Evolutionary conservation across 2,329 filamentous ascomycete genomes (phyloP).

Genomic region (Didymella exigua): DNA sequence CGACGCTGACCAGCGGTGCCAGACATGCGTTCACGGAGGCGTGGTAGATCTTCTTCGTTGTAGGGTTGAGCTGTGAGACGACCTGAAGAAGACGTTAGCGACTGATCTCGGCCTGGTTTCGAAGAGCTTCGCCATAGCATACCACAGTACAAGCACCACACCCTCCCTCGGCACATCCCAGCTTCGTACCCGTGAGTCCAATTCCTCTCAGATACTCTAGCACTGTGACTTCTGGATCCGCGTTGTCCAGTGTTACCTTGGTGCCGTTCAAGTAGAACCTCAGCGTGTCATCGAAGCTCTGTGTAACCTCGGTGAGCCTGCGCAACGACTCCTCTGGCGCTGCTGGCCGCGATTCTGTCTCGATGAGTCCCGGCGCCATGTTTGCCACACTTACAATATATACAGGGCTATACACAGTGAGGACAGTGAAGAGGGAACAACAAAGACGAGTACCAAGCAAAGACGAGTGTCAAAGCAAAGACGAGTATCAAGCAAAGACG

Average conservation of each 20-base stretch:
- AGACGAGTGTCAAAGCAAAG: not conserved
- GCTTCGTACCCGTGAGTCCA: slow-evolving; percentile 91
- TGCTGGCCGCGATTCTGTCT: slow-evolving; percentile 49
- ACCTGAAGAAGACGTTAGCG: slow-evolving; percentile 55
- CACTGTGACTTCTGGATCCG: slow-evolving; percentile 90
- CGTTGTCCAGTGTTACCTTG: slow-evolving; percentile 79
- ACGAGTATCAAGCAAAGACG: too few relatives aligned
- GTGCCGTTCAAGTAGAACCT: slow-evolving; percentile 96
- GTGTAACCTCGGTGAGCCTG: slow-evolving; percentile 68
- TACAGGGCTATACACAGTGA: not conserved
- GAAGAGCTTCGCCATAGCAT: slow-evolving; percentile 35
- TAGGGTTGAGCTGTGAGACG: slow-evolving; percentile 90
- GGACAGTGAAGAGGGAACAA: not conserved
- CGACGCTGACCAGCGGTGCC: slow-evolving; percentile 87
- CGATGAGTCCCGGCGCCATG: slow-evolving; percentile 65
- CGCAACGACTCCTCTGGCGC: slow-evolving; percentile 52
- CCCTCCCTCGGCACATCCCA: slow-evolving; percentile 94
- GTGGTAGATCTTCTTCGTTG: slow-evolving; percentile 91
- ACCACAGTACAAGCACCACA: slow-evolving; percentile 95
- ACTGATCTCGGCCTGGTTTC: not conserved
- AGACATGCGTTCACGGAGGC: slow-evolving; percentile 96
- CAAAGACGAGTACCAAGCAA: not conserved
- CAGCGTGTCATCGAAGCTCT: slow-evolving; percentile 82
- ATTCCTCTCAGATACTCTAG: slow-evolving; percentile 92
- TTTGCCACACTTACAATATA: not conserved